Base-by-base conservation (phyloP, 306 rosid species). In the Corylus avellana region DNA sequence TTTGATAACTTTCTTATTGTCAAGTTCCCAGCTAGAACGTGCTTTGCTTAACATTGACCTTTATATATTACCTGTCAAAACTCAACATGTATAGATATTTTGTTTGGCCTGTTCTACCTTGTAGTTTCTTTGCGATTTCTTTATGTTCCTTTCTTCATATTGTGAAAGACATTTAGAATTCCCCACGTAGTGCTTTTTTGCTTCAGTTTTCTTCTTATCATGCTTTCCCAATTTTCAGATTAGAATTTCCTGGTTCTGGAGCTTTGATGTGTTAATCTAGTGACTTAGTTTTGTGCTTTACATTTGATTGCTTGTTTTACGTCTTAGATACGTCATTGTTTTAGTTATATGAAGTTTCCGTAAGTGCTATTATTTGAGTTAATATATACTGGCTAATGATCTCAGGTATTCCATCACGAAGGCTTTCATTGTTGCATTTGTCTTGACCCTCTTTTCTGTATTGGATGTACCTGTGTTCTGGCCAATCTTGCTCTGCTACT, bases 381-480 rank as follows among this genome's bases (percentile, higher is more conserved):
- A 17, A 1, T 48, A 49, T 48, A 49, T 49, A 20, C 59, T 71
- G n/a, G 57, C 29, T 20, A 11, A 46, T 25, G 20, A 59, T 61
- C 37, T 44, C 81, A 77, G 81, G 81, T 77, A 54, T 56, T 77
- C 75, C 44, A 16, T 77, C 16, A 77, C 81, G 4, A 54, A 77
- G 75, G 75, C 81, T 54, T 77, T 77, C 44, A n/a, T 56, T 42
- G 22, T 77, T 66, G 80, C 75, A 20, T 69, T 77, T 68, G 32
- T 14, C 75, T 4, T 77, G 57, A 68, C 81, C 29, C 54, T 77
- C 69, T 77, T 77, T 44, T 47, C 75, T 54, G 46, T 39, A 46
- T 77, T 77, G 73, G 75, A 77, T 16, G 50, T 77, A 7, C 81
- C 81, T 54, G 81, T 77, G 14, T 77, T 55, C 66, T 53, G 64